These are phyloP conservation scores for Cladosporium sp. DNA, from an alignment of 2,329 filamentous ascomycete species.

Conservation along the genomic window DNA sequence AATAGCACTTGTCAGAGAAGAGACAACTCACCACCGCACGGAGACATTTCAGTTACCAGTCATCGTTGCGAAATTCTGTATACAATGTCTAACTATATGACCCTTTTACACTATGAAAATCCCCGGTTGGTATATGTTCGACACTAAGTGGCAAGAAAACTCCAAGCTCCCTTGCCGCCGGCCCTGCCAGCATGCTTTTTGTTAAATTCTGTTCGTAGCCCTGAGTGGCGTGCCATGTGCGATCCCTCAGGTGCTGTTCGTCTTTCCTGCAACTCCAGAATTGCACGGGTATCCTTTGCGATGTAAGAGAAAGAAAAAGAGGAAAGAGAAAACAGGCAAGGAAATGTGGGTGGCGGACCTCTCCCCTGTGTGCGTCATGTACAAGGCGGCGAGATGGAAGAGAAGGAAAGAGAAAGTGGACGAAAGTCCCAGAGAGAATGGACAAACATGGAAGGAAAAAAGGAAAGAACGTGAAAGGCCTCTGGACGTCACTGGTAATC, in stretches of 20 bases:
- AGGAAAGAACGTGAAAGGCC: background rate
- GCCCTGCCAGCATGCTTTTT: slow-evolving; percentile 13
- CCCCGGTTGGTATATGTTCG: background rate
- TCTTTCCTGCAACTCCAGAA: background rate
- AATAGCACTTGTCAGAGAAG: background rate
- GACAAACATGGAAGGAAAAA: background rate
- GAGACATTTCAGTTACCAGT: background rate
- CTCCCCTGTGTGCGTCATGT: background rate
- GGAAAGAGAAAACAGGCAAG: background rate
- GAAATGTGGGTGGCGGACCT: background rate
- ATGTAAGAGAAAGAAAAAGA: background rate
- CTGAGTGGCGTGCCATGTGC: background rate
- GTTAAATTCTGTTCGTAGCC: background rate
- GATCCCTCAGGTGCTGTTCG: background rate
- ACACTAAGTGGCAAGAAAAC: background rate
- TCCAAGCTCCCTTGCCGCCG: background rate
- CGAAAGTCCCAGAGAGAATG: background rate
- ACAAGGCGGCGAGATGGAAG: background rate
- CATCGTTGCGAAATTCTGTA: background rate
- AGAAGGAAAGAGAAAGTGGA: background rate
- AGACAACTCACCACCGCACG: accelerated
- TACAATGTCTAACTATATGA: background rate
- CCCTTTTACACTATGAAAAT: background rate
- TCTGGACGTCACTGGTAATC: background rate
- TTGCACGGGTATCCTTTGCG: slow-evolving; percentile 4